Conservation (phyloP, 2,329 filamentous ascomycete species). For the Penicillium hesseltinei region DNA sequence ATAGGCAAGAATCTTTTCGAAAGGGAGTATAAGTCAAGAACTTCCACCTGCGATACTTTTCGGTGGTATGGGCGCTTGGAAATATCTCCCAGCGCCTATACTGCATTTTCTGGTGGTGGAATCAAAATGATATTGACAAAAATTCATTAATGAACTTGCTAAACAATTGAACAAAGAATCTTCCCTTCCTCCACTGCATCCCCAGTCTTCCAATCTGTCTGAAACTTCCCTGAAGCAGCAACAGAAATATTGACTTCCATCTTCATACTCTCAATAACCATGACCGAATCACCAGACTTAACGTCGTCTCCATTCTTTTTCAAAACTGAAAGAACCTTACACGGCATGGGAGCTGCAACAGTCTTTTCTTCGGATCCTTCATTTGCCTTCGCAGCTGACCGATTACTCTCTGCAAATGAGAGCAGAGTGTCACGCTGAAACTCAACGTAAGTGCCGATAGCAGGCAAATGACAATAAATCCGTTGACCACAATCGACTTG, state of each 20-base stretch:
- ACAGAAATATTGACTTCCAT: conserved; percentile 40
- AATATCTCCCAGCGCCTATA: no score
- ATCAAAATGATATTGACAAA: no score
- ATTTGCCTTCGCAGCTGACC: conserved; percentile 14
- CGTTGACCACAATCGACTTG: conserved; percentile 13
- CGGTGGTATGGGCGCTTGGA: no score
- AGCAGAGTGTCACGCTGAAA: conserved; percentile 29
- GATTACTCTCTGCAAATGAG: conserved; percentile 27
- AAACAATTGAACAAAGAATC: conserved; percentile 27
- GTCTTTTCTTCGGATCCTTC: conserved; percentile 14
- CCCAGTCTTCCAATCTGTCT: conserved; percentile 27
- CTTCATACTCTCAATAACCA: conserved; percentile 47
- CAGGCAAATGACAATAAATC: conserved; percentile 31
- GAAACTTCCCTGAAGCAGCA: conserved; percentile 28
- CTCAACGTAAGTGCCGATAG: conserved; percentile 29
- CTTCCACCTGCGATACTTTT: no score
- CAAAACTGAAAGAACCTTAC: conserved; percentile 34
- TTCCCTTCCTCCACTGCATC: conserved; percentile 36
- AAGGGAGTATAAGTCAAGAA: no score
- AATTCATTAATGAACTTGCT: no score
- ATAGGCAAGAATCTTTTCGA: no score
- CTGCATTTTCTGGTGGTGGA: no score
- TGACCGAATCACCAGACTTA: conserved; percentile 32
- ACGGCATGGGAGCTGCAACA: conserved; percentile 37
- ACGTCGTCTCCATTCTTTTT: conserved; percentile 34